phyloP scores from a whole-genome alignment of 2,329 filamentous ascomycete genomes.

The Arthrobotrys sphaeroides region DNA sequence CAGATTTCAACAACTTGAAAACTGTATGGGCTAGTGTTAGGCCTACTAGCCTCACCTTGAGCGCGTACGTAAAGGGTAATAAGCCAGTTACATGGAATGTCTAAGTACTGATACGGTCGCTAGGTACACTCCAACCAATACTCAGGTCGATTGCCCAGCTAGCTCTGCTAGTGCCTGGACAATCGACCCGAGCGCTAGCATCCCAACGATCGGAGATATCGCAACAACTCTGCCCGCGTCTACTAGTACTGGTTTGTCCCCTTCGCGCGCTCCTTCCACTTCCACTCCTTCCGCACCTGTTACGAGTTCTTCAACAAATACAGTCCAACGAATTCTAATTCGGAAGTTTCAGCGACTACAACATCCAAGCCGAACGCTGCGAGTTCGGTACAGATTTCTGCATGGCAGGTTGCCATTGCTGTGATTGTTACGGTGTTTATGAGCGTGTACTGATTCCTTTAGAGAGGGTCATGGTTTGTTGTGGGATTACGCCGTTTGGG shows the following conservation, averaged over 20 bases:
- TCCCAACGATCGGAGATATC: conserved; percentile 75
- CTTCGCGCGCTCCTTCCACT: conserved; percentile 19
- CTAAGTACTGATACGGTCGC: conserved; percentile 58
- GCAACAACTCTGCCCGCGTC: conserved; percentile 26
- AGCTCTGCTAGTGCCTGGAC: conserved; percentile 73
- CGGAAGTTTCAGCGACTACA: conserved; percentile 25
- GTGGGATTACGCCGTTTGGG: conserved; percentile 15
- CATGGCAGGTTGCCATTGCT: conserved; percentile 26
- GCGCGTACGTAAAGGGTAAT: conserved; percentile 22
- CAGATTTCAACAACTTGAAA: conserved; percentile 82
- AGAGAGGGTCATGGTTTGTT: background rate
- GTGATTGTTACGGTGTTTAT: conserved; percentile 38
- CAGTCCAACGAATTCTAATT: conserved; percentile 34
- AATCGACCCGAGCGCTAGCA: conserved; percentile 74
- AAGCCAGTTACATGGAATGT: too few species aligned
- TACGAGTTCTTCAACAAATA: conserved; percentile 10
- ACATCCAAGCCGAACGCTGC: conserved; percentile 36
- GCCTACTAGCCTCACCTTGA: conserved; percentile 73
- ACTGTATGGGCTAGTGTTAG: conserved; percentile 77
- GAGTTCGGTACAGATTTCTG: conserved; percentile 16
- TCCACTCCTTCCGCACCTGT: conserved; percentile 2
- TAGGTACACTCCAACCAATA: conserved; percentile 71
- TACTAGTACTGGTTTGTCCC: conserved; percentile 46
- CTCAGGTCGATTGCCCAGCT: conserved; percentile 74
- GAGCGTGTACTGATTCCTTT: conserved; percentile 39